These are phyloP conservation scores for Prunus dulcis DNA, from an alignment of 306 rosid species.

Conservation along the genomic window DNA sequence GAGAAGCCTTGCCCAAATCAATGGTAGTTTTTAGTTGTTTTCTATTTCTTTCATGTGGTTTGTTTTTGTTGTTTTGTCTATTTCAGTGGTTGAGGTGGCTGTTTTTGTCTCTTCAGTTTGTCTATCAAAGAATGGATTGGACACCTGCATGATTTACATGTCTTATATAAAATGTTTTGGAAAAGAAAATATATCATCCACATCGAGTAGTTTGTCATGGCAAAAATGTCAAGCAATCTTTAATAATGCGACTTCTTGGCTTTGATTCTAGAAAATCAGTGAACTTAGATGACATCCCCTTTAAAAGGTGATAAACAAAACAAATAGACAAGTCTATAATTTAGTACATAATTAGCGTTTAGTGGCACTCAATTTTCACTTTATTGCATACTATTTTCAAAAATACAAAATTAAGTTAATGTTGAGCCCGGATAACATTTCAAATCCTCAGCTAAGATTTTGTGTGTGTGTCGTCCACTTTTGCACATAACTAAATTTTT, in stretches of 20 bases:
- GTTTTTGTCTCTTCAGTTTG: slow-evolving; percentile 18
- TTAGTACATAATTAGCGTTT: too few relatives aligned
- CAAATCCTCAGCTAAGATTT: too few relatives aligned
- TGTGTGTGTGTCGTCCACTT: too few relatives aligned
- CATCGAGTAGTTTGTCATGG: neutral
- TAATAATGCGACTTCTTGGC: slow-evolving; percentile 3
- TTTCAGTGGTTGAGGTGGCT: slow-evolving; percentile 50
- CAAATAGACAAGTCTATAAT: too few relatives aligned
- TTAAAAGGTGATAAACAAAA: too few relatives aligned
- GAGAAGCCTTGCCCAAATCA: neutral
- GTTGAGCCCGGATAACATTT: neutral
- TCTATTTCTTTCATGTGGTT: neutral
- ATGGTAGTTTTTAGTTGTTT: neutral
- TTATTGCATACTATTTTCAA: too few relatives aligned
- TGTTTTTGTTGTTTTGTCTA: slow-evolving; percentile 46
- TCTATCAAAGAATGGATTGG: slow-evolving; percentile 37
- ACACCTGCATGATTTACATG: slow-evolving; percentile 38
- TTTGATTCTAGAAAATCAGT: slow-evolving; percentile 14
- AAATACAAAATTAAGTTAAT: too few relatives aligned
- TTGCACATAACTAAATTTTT: too few relatives aligned
- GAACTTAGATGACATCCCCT: neutral
- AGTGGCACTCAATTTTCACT: too few relatives aligned
- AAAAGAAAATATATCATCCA: neutral
- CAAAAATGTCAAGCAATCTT: neutral
- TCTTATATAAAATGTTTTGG: neutral